Base-by-base conservation (phyloP, 192 early-diverging fungal genomes). In the Umbelopsis sp. region DNA sequence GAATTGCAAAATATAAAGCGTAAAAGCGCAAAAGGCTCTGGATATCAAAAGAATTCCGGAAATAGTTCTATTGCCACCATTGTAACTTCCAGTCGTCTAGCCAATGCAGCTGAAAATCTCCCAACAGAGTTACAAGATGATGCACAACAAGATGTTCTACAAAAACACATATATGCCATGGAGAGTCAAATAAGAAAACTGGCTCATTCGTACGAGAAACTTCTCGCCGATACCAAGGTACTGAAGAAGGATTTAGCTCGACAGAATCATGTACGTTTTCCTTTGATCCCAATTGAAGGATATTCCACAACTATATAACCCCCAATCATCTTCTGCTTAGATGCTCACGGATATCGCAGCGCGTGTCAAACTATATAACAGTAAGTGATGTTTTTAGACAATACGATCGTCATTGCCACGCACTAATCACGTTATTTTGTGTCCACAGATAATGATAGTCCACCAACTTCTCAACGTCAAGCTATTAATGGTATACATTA, bases 1-100 rank as follows among this genome's bases (percentile, higher is more conserved):
- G 80, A 72, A 66, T 67, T 87, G 74, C 77, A 85, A 73, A 76
- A 81, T 22, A 81, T 81, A 34, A 81, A 74, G 69, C 41, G 79
- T 59, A 81, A 77, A 59, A 77, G 54, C 71, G 83, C 73, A 7
- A 78, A 70, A 70, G 44, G 65, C 50, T 65, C 41, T 22, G 21
- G 62, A 67, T 62, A 62, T 16, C 56, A 10, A 62, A 62, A 17
- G 31, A 62, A 22, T 32, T 2, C 56, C 8, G 31, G 56, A 29
- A 20, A 12, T 32, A 32, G 31, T 32, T 29, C 31, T 20, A 26
- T 36, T 4, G 8, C 56, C 31, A 62, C 56, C 31, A 66, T 52
- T 32, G 17, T 69, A 51, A 10, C 62, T 66, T 21, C 69, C 34
- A 45, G 31, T 68, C 36, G 44, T 52, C 16, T 69, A 38, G 34